A percentile compares a stretch with the other conserved stretches of the same genome.
Conservation (phyloP, 1,284 basidiomycete genomes). For the Meira miltonrushii region DNA sequence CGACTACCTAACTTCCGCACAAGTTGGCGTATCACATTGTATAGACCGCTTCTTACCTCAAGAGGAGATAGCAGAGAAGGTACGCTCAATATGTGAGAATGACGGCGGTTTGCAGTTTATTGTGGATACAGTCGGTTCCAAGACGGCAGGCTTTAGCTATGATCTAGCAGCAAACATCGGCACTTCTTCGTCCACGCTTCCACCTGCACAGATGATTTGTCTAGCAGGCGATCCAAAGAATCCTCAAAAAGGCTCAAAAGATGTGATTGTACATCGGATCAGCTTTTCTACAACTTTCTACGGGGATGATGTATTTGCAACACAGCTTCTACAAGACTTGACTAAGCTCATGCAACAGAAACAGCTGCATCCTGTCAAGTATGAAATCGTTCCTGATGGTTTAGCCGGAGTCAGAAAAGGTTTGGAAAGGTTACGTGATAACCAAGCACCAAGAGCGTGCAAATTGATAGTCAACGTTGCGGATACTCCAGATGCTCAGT, state of each 20-base stretch:
- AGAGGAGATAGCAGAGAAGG: conserved; percentile 16
- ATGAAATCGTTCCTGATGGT: conserved; percentile 30
- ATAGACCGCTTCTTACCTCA: conserved; percentile 27
- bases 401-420: conserved; percentile 38
- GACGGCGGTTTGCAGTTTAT: conserved; percentile 16
- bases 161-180: background rate
- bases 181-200: too few relatives aligned
- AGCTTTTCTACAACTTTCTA: conserved; percentile 45
- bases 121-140: conserved; percentile 38
- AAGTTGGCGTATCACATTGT: conserved; percentile 25
- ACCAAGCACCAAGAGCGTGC: conserved; percentile 30
- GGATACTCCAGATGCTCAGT: conserved; percentile 36
- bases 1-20: conserved; percentile 20
- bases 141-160: conserved; percentile 22
- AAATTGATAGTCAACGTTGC: conserved; percentile 33
- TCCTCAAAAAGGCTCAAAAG: conserved; percentile 6
- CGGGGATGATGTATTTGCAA: conserved; percentile 22
- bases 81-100: conserved; percentile 7
- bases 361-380: conserved; percentile 20
- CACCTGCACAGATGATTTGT: conserved; percentile 23
- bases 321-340: conserved; percentile 10
- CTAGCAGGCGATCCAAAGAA: conserved; percentile 37
- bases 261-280: conserved; percentile 30
- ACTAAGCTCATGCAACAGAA: conserved; percentile 15
- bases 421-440: conserved; percentile 32